phyloP scores from a whole-genome alignment of 441 rosid species.

The Dalechampia spathulata region DNA sequence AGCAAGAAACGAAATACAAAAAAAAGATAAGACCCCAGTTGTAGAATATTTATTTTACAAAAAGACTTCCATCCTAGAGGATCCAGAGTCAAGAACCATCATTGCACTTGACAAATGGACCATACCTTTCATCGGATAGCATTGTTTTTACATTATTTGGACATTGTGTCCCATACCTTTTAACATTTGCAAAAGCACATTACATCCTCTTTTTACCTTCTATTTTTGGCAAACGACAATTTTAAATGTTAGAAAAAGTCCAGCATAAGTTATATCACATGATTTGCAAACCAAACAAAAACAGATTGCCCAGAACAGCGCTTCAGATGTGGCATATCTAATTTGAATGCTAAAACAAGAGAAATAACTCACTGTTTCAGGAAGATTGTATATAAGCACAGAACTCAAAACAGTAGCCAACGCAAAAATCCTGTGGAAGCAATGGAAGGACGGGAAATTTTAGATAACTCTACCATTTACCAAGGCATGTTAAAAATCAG shows the following conservation, averaged over 20 bases:
- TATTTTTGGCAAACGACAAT: too few relatives aligned
- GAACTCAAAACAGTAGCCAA: constrained; percentile 95
- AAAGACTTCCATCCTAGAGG: background rate
- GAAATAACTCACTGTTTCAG: constrained; percentile 76
- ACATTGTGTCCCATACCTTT: too few relatives aligned
- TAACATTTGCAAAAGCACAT: too few relatives aligned
- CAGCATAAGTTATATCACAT: background rate
- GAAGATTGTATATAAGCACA: constrained; percentile 88
- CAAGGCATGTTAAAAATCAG: constrained; percentile 4
- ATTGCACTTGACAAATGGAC: too few relatives aligned
- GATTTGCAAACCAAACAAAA: background rate
- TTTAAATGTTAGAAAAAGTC: background rate
- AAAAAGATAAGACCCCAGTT: background rate
- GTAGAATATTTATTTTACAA: background rate
- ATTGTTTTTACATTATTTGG: too few relatives aligned
- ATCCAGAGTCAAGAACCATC: background rate
- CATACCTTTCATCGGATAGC: too few relatives aligned
- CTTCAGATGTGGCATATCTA: background rate
- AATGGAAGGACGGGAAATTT: constrained; percentile 10
- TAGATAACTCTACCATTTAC: constrained; percentile 8
- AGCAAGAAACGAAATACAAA: background rate
- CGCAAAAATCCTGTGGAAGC: constrained; percentile 80
- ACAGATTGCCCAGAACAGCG: background rate
- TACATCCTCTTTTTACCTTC: too few relatives aligned
- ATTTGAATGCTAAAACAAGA: constrained; percentile 5